A percentile compares a stretch with the other conserved stretches of the same genome.
Evolutionary conservation across 1,284 basidiomycete species (phyloP).

Genomic region (Sanghuangporus sanghuang): DNA sequence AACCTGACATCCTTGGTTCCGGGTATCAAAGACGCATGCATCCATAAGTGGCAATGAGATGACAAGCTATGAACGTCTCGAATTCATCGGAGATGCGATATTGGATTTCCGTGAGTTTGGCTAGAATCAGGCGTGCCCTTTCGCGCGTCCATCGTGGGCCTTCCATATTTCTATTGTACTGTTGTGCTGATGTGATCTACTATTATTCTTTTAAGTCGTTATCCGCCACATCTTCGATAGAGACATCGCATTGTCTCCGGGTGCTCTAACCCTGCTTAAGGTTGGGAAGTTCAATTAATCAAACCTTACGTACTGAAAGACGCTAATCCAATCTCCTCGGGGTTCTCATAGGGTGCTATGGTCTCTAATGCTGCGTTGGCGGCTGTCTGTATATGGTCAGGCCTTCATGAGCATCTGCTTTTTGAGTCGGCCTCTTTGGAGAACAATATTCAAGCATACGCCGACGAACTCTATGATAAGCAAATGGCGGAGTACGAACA

Average conservation of each 20-base stretch:
- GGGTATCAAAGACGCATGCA: conserved; percentile 49
- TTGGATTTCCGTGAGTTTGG: conserved; percentile 61
- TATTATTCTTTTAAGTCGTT: conserved; percentile 48
- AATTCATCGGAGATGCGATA: conserved; percentile 80
- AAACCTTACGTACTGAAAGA: background rate
- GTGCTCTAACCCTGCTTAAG: conserved; percentile 71
- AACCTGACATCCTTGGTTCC: background rate
- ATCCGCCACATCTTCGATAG: conserved; percentile 63
- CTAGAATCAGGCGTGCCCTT: background rate
- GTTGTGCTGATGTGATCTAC: conserved; percentile 4
- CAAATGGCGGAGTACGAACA: conserved; percentile 44
- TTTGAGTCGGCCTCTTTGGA: conserved; percentile 50
- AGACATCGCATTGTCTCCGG: conserved; percentile 59
- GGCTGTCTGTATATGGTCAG: conserved; percentile 63
- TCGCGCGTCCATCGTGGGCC: background rate
- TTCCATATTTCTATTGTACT: background rate
- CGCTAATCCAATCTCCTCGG: background rate
- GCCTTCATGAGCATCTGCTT: conserved; percentile 56
- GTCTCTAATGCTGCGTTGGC: conserved; percentile 73
- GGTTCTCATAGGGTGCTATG: conserved; percentile 59
- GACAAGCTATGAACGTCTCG: conserved; percentile 65
- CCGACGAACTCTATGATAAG: conserved; percentile 40
- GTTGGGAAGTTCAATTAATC: conserved; percentile 30
- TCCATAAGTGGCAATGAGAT: conserved; percentile 50
- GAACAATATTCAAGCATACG: conserved; percentile 49